Evolutionary conservation across 2,329 filamentous ascomycete genomes (phyloP), one percentile per base, ranked within the genome.

Genomic region (Monilinia fructigena): DNA sequence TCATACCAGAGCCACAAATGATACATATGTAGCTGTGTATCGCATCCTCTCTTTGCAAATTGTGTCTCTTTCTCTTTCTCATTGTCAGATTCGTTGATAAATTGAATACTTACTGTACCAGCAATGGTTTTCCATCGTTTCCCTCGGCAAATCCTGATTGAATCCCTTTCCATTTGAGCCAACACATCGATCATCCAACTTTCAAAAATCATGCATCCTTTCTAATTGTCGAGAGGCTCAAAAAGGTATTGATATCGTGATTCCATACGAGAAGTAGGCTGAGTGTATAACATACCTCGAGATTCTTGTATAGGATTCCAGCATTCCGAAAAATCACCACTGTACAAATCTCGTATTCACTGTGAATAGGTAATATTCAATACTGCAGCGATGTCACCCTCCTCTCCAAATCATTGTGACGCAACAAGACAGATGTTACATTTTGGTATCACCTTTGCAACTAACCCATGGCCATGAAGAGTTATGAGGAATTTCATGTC

Each of bases 331-430:
- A 10, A 59, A 58, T 58, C 23, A 58, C 11, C 40, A 35, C 23
- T 42, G 20, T 16, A 42, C 28, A 45, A 47, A 59, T 26, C 56
- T 60, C 42, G 56, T 60, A 60, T 60, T 47, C 20, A 48, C 42
- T 28, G 28, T 28, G 28, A 28, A 6, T 12, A 48, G 20, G 18
- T 35, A n/a, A 20, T 35, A 35, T 54, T 20, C n/a, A 35, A 48
- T 23, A 14, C 18, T 60, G 20, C 45, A 40, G 31, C 47, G n/a
- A 53, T 40, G 31, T 12, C 14, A 62, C 59, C 35, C 20, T 23
- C 28, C 20, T 20, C 26, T 35, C 59, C n/a, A 28, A 28, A 4
- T 28, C 28, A 52, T 12, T 38, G 20, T 26, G 5, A 23, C 26
- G 2, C 47, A 52, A 14, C 59, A 20, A 52, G n/a, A 26, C 18